Conservation (phyloP, 192 early-diverging fungal genomes). For the Rhizoclosmatium globosum region DNA sequence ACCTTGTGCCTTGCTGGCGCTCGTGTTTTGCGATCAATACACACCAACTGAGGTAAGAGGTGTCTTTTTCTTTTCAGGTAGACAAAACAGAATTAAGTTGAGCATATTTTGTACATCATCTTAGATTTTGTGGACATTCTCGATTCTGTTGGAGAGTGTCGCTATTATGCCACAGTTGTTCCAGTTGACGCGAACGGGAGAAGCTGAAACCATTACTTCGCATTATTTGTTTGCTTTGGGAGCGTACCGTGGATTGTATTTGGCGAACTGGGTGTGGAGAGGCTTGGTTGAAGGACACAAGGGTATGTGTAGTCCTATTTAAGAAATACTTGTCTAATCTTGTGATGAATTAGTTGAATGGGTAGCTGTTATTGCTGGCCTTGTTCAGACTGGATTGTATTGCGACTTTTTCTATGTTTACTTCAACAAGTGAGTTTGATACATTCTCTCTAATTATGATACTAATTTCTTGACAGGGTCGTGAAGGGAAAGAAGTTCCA, state of each 20-base stretch:
- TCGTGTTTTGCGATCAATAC: conserved; percentile 80
- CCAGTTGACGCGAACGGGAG: conserved; percentile 95
- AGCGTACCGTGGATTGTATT: conserved; percentile 86
- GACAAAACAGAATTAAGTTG: conserved; percentile 1
- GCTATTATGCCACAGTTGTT: conserved; percentile 99
- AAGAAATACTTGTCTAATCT: too few species aligned
- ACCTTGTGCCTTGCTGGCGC: conserved; percentile 71
- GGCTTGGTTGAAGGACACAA: conserved; percentile 67
- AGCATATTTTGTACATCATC: neutral
- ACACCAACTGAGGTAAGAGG: conserved; percentile 69
- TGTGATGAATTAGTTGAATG: conserved; percentile 62
- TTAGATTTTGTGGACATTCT: conserved; percentile 95
- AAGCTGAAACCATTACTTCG: conserved; percentile 99
- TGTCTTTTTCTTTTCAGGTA: neutral
- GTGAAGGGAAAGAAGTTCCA: conserved; percentile 75
- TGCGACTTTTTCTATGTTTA: conserved; percentile 99
- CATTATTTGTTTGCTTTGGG: conserved; percentile 99
- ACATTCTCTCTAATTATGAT: too few species aligned
- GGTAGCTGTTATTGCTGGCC: conserved; percentile 89
- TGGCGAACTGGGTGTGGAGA: conserved; percentile 96
- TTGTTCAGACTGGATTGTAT: conserved; percentile 94
- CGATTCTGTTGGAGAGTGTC: conserved; percentile 94
- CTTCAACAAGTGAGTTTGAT: conserved; percentile 63
- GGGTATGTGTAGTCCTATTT: neutral
- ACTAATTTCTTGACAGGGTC: conserved; percentile 39